phyloP scores from a whole-genome alignment of 148 eudicot species.

The Vaccinium macrocarpon region DNA sequence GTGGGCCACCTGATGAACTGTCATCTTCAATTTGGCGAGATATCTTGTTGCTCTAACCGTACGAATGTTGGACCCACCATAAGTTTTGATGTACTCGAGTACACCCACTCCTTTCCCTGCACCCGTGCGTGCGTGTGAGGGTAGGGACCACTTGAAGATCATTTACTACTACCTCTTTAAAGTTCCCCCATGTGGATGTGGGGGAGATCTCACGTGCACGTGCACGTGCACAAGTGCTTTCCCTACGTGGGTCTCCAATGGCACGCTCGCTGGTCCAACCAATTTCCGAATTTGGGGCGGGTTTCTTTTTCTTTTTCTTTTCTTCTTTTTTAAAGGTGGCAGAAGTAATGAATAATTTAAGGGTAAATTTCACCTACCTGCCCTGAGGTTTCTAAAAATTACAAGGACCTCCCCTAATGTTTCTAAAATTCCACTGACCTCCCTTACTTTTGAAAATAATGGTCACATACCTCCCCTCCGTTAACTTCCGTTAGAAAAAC shows the following conservation, averaged over 20 bases:
- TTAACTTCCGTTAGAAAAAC: too few species aligned
- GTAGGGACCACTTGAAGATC: constrained; percentile 5
- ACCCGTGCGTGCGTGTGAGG: constrained; percentile 24
- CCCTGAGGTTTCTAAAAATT: too few species aligned
- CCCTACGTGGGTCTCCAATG: not conserved
- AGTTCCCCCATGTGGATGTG: constrained; percentile 39
- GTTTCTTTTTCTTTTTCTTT: not conserved
- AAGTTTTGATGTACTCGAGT: not conserved
- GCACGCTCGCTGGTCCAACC: constrained; percentile 21
- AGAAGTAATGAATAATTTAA: not conserved
- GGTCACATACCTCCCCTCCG: too few species aligned
- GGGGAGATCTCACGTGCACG: constrained; percentile 49
- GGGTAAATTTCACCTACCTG: too few species aligned
- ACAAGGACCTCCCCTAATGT: too few species aligned
- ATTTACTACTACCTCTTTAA: not conserved
- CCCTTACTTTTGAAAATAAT: too few species aligned
- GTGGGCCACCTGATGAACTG: constrained; percentile 8
- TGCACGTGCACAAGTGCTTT: constrained; percentile 45
- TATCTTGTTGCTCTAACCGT: not conserved
- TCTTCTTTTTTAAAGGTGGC: not conserved
- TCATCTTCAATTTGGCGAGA: not conserved
- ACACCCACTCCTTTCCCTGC: not conserved
- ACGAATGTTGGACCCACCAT: not conserved
- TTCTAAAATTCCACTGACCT: too few species aligned
- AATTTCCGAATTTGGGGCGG: not conserved